Conservation (phyloP, 192 early-diverging fungal genomes). For the Rhizophagus clarus region DNA sequence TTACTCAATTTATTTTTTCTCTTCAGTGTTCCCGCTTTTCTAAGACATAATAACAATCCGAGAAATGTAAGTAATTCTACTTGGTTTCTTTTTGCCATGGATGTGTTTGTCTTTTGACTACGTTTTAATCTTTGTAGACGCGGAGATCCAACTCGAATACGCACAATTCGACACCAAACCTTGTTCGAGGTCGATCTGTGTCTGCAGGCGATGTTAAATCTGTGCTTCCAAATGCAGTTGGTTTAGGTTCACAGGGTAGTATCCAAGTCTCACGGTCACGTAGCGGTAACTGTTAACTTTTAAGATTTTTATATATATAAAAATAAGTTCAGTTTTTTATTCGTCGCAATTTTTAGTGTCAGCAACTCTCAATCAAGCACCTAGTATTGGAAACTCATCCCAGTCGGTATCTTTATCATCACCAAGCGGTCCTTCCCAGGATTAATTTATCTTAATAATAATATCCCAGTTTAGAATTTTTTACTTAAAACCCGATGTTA, state of each 20-base stretch:
- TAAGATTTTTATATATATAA: neutral
- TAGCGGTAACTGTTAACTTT: neutral
- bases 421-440: neutral
- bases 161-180: neutral
- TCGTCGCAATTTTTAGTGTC: neutral
- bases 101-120: neutral
- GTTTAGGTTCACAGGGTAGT: neutral
- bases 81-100: neutral
- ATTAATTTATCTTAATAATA: neutral
- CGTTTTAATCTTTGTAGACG: neutral
- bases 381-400: neutral
- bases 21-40: conserved; percentile 1
- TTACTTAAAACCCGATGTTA: too few relatives aligned
- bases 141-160: conserved; percentile 15
- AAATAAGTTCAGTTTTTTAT: neutral
- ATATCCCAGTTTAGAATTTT: too few relatives aligned
- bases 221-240: neutral
- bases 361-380: neutral
- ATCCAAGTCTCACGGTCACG: neutral
- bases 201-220: neutral
- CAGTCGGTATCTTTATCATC: neutral
- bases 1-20: neutral
- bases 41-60: neutral
- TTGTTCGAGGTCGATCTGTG: conserved; percentile 2
- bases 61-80: neutral